A percentile compares a stretch with the other conserved stretches of the same genome.
These are phyloP conservation scores for Cutaneotrichosporon dermatis DNA, from an alignment of 1,284 basidiomycete genomes.

Conservation along the genomic window DNA sequence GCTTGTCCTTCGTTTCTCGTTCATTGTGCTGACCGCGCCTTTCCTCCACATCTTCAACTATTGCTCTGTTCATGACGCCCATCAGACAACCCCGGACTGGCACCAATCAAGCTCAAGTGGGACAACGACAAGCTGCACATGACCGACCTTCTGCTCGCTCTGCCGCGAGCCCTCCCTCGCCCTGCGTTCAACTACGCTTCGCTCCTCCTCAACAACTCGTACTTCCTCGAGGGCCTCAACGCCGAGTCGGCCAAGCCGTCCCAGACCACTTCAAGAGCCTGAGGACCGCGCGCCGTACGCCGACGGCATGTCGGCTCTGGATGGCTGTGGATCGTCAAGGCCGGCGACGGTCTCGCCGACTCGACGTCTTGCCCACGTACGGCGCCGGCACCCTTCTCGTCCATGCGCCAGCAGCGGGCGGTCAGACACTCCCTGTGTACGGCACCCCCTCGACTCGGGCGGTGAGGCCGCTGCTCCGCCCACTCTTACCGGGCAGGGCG, in stretches of 20 bases:
- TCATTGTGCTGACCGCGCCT: not conserved
- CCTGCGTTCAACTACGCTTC: slow-evolving; percentile 84
- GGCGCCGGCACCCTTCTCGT: slow-evolving; percentile 86
- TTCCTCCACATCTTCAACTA: not conserved
- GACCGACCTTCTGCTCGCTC: slow-evolving; percentile 57
- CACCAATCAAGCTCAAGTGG: slow-evolving; percentile 41
- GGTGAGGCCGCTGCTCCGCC: not conserved
- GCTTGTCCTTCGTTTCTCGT: not conserved
- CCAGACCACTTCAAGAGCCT: slow-evolving; percentile 24
- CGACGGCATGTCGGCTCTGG: slow-evolving; percentile 57
- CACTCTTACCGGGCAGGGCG: not conserved
- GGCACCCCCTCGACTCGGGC: slow-evolving; percentile 22
- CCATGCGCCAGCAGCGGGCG: slow-evolving; percentile 45
- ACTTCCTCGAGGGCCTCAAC: slow-evolving; percentile 68
- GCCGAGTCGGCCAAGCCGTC: slow-evolving; percentile 25
- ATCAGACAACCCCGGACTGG: slow-evolving; percentile 40
- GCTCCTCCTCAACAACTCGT: slow-evolving; percentile 89
- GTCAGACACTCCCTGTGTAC: slow-evolving; percentile 28
- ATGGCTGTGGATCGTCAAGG: slow-evolving; percentile 58
- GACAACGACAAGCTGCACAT: slow-evolving; percentile 41
- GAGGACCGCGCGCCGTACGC: slow-evolving; percentile 43
- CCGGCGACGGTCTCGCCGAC: slow-evolving; percentile 26
- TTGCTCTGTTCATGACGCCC: too few relatives aligned
- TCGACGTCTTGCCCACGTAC: slow-evolving; percentile 59
- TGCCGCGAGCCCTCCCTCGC: slow-evolving; percentile 59